phyloP scores from a whole-genome alignment of 1,139 yeast genomes.

The Sugiyamaella castrensis region DNA sequence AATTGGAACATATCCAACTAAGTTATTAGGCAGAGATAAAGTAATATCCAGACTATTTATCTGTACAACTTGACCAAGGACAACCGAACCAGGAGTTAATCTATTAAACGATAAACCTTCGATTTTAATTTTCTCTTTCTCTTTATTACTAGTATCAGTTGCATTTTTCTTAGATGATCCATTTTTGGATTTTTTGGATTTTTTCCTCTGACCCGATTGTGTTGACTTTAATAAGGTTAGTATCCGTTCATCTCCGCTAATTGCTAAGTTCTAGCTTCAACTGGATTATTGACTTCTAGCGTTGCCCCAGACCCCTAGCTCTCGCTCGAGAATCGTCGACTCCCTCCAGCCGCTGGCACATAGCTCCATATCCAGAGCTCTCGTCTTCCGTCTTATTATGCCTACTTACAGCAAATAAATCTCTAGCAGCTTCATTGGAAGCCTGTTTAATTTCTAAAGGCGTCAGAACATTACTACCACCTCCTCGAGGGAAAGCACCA shows the following conservation, averaged over 20 bases:
- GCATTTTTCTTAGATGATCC: not conserved
- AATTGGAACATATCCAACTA: constrained; percentile 76
- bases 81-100: constrained; percentile 64
- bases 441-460: constrained; percentile 92
- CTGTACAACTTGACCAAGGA: constrained; percentile 70
- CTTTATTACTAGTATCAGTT: constrained; percentile 27
- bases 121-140: constrained; percentile 39
- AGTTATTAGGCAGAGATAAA: constrained; percentile 75
- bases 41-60: constrained; percentile 63
- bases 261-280: too few relatives aligned
- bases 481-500: constrained; percentile 90
- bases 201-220: constrained; percentile 24
- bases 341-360: too few relatives aligned
- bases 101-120: constrained; percentile 62
- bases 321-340: too few relatives aligned
- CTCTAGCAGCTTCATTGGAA: constrained; percentile 86
- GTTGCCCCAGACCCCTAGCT: not conserved
- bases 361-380: too few relatives aligned
- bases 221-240: constrained; percentile 7
- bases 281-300: too few relatives aligned
- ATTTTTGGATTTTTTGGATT: constrained; percentile 22
- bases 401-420: constrained; percentile 34
- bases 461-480: constrained; percentile 64
- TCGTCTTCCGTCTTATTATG: not conserved
- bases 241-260: too few relatives aligned